Percentiles rank a stretch among this genome's conserved stretches.
phyloP scores from a whole-genome alignment of 2,329 filamentous ascomycete species.

The Beauveria scarabaeidicola region DNA sequence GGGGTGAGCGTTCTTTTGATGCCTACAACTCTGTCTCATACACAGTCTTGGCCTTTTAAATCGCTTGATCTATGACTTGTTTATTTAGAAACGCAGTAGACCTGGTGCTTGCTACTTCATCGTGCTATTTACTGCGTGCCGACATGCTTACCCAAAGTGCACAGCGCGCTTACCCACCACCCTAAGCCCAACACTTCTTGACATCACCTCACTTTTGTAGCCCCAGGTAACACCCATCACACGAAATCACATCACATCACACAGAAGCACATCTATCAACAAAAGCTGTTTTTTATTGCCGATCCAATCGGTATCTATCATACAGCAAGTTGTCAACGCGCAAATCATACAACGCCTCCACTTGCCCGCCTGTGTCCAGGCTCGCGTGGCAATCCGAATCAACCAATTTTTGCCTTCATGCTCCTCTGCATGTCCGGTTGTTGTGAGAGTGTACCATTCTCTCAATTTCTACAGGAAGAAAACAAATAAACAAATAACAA shows the following conservation, averaged over 20 bases:
- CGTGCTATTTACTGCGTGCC: too few species aligned
- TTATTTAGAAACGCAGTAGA: not conserved
- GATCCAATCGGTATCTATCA: conserved; percentile 11
- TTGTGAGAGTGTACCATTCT: conserved; percentile 7
- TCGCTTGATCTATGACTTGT: not conserved
- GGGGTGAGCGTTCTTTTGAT: not conserved
- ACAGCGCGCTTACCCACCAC: too few species aligned
- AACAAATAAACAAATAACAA: not conserved
- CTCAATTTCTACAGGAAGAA: conserved; percentile 6
- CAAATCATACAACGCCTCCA: conserved; percentile 8
- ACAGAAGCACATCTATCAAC: not conserved
- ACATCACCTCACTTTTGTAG: too few species aligned
- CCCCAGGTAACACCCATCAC: too few species aligned
- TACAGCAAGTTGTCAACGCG: conserved; percentile 6
- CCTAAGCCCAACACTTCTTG: too few species aligned
- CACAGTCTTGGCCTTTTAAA: not conserved
- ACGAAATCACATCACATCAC: not conserved
- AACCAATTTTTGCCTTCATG: conserved; percentile 8
- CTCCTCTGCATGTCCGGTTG: not conserved
- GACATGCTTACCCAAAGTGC: too few species aligned
- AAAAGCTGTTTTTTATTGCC: conserved; percentile 5
- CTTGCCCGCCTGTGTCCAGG: conserved; percentile 5
- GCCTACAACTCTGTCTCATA: not conserved
- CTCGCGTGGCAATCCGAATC: conserved; percentile 8
- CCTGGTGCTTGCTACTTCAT: not conserved